Conservation (phyloP, 2,329 filamentous ascomycete genomes). For the Stemphylium beticola region DNA sequence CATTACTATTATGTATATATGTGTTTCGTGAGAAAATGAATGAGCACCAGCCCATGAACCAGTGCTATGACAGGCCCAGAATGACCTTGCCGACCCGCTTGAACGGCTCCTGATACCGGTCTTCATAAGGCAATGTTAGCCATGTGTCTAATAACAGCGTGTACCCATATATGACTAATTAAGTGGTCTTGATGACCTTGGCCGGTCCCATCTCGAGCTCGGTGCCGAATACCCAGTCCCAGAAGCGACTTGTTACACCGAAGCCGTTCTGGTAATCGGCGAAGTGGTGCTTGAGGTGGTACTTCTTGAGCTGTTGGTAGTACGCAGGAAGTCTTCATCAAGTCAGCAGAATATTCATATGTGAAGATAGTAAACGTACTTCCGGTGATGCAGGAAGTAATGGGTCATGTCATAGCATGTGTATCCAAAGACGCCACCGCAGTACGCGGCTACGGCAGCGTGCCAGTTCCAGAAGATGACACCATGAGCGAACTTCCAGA, state of each 20-base stretch:
- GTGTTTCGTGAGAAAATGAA: conserved; percentile 5
- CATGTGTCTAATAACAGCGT: conserved; percentile 2
- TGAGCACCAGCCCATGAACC: neutral
- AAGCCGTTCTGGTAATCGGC: conserved; percentile 98
- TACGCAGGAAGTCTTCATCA: conserved; percentile 73
- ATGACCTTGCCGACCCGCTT: conserved; percentile 2
- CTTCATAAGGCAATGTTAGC: conserved; percentile 5
- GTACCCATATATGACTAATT: neutral
- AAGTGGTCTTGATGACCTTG: conserved; percentile 57
- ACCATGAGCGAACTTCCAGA: conserved; percentile 87
- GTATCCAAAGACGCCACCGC: conserved; percentile 93
- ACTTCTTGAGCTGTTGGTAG: conserved; percentile 94
- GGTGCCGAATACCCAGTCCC: conserved; percentile 92
- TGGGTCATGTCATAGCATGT: conserved; percentile 96
- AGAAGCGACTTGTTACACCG: conserved; percentile 94
- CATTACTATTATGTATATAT: conserved; percentile 16
- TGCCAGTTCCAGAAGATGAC: conserved; percentile 88
- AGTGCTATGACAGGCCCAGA: conserved; percentile 3
- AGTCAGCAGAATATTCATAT: conserved; percentile 12
- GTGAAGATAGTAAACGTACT: conserved; percentile 56
- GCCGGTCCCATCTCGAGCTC: conserved; percentile 67
- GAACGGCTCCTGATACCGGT: conserved; percentile 17
- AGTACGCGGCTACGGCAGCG: conserved; percentile 77
- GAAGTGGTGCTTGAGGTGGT: conserved; percentile 96
- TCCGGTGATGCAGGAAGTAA: conserved; percentile 97